phyloP scores from a whole-genome alignment of 2,329 filamentous ascomycete genomes.

The Capronia americana region DNA sequence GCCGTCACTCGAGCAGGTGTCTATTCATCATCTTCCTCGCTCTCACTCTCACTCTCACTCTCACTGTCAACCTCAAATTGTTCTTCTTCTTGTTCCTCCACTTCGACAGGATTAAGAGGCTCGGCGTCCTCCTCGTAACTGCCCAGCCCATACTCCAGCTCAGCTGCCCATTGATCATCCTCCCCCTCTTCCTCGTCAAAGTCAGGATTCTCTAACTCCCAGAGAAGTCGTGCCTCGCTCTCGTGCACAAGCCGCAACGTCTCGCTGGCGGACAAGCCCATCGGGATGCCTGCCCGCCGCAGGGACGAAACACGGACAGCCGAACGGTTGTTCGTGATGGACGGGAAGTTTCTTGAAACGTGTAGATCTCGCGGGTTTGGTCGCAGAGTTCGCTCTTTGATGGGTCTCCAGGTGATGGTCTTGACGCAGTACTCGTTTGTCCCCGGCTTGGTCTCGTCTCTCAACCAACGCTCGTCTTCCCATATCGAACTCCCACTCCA shows the following conservation, averaged over 20 bases:
- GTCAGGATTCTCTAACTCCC: background rate
- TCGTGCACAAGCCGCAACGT: background rate
- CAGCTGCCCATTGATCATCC: background rate
- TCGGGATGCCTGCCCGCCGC: background rate
- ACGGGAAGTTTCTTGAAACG: background rate
- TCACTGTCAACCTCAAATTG: background rate
- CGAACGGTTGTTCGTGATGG: background rate
- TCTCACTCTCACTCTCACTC: background rate
- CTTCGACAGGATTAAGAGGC: too few relatives aligned
- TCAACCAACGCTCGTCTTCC: conserved; percentile 47
- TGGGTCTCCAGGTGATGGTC: conserved; percentile 53
- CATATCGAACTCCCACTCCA: conserved; percentile 58
- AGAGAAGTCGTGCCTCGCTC: background rate
- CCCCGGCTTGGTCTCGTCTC: conserved; percentile 51
- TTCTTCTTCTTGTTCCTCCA: background rate
- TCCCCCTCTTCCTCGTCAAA: background rate
- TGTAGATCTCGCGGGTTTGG: background rate
- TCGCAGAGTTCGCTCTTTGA: conserved; percentile 11
- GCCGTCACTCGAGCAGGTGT: background rate
- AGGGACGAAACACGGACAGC: background rate
- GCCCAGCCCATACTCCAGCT: background rate
- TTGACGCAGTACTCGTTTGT: conserved; percentile 55
- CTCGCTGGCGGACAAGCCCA: background rate
- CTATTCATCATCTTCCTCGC: background rate
- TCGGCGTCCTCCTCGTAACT: too few relatives aligned